A percentile compares a stretch with the other conserved stretches of the same genome.
Conservation (phyloP, 169 alveolate genomes). For the Eimeria falciformis region DNA sequence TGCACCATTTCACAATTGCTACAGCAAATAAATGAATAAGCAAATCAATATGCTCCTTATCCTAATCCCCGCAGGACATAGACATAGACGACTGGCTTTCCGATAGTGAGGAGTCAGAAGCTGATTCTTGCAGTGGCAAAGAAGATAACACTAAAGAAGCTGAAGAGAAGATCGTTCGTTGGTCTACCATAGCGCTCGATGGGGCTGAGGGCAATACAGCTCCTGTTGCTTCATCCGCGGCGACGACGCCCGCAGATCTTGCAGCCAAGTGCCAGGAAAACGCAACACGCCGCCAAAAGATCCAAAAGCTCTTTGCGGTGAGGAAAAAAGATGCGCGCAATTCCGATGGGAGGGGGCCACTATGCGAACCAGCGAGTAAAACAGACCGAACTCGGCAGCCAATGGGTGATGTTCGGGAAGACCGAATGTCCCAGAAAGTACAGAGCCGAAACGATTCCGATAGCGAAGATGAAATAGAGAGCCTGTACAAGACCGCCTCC, state of each 20-base stretch:
- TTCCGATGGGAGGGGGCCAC: too few species aligned
- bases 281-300: conserved; percentile 1
- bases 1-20: too few species aligned
- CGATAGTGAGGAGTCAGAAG: neutral
- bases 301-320: neutral
- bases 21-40: too few species aligned
- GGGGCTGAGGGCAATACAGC: neutral
- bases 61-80: neutral
- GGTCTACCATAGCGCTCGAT: neutral
- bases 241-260: neutral
- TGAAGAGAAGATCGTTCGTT: conserved; percentile 2
- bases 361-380: too few species aligned
- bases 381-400: too few species aligned
- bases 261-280: conserved; percentile 10
- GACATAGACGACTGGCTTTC: conserved; percentile 41
- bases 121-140: too few species aligned
- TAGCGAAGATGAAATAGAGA: conserved; percentile 37
- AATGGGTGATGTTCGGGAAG: too few species aligned
- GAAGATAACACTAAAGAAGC: neutral
- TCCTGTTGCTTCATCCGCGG: neutral
- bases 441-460: neutral
- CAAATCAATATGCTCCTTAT: too few species aligned
- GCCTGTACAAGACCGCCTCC: neutral
- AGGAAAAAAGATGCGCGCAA: neutral
- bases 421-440: neutral